Evolutionary conservation across 1,284 basidiomycete species (phyloP).

Genomic region (Fomitopsis betulina): DNA sequence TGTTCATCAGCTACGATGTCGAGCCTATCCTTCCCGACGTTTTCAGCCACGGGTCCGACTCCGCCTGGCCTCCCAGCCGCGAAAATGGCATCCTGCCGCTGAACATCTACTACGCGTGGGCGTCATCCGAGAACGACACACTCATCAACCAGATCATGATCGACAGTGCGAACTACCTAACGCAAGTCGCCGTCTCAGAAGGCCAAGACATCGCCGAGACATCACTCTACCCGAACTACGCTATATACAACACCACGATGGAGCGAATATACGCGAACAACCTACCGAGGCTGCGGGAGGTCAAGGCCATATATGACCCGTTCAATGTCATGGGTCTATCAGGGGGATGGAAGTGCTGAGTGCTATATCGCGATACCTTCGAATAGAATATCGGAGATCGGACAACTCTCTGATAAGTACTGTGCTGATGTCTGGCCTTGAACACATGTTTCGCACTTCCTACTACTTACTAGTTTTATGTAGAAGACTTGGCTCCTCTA

Average conservation of each 20-base stretch:
- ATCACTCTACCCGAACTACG: slow-evolving; percentile 46
- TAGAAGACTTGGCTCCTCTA: not conserved
- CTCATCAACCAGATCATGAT: slow-evolving; percentile 35
- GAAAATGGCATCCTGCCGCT: slow-evolving; percentile 36
- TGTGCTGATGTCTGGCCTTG: not conserved
- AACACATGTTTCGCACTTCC: not conserved
- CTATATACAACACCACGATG: slow-evolving; percentile 41
- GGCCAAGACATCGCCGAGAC: slow-evolving; percentile 38
- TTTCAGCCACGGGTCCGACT: slow-evolving; percentile 34
- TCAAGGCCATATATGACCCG: slow-evolving; percentile 44
- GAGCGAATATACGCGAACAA: slow-evolving; percentile 46
- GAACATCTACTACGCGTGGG: slow-evolving; percentile 47
- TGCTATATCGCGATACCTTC: slow-evolving; percentile 8
- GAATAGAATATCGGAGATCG: not conserved
- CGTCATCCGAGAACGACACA: slow-evolving; percentile 27
- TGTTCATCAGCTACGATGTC: slow-evolving; percentile 43
- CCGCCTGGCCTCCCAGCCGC: slow-evolving; percentile 49
- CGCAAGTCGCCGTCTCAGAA: slow-evolving; percentile 33
- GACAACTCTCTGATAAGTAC: not conserved
- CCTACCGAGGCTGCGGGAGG: slow-evolving; percentile 30
- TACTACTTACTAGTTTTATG: not conserved
- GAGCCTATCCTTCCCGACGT: slow-evolving; percentile 50
- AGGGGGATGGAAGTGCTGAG: slow-evolving; percentile 43
- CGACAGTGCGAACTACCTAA: slow-evolving; percentile 34
- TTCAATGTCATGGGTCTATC: slow-evolving; percentile 51